Evolutionary conservation across 768 basidiomycete genomes (phyloP), one percentile per base, ranked within the genome.

Genomic region (Tephrocybe sp.): DNA sequence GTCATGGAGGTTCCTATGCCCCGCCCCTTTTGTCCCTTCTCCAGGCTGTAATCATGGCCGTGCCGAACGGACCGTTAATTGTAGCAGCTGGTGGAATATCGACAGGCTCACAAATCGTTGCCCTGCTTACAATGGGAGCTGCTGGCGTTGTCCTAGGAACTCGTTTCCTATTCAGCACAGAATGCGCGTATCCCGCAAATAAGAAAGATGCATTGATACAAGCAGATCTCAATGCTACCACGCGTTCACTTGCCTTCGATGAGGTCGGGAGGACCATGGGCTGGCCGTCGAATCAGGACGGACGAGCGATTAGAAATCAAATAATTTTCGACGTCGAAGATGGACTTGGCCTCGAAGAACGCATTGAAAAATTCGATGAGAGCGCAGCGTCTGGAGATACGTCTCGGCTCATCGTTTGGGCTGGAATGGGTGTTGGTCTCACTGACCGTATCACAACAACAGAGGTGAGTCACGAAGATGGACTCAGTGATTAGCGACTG

Each of bases 51-150:
- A 49, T 73, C 30, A 54, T 49, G n/a, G 67, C 68, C 4, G 45
- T 77, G 8, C 44, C 61, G 9, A 36, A 54, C 0, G 60, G 57
- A 22, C 72, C 71, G 2, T 65, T 67, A 12, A 55, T 81, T 32
- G 54, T 82, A 12, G 77, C 72, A 6, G 79, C 80, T 0, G 80
- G 80, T 11, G 80, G 78, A 0, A 61, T 82, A 39, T 63, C 72
- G 9, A 74, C 67, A 10, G 76, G 79, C 23, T 54, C 67, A 0
- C 75, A 79, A 43, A 62, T 77, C 45, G 72, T 75, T 0, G 53
- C 68, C 1, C 52, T 73, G 23, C 68, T 82, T 38, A 61, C 69
- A 0, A 63, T 73, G 41, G 78, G 79, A 14, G 77, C 77, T 5
- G 54, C 68, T 9, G 80, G 73, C 2, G 74, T 67, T 9, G 72